These are phyloP conservation scores for Piromyces finnis DNA, from an alignment of 192 early-diverging fungal species.

Conservation along the genomic window DNA sequence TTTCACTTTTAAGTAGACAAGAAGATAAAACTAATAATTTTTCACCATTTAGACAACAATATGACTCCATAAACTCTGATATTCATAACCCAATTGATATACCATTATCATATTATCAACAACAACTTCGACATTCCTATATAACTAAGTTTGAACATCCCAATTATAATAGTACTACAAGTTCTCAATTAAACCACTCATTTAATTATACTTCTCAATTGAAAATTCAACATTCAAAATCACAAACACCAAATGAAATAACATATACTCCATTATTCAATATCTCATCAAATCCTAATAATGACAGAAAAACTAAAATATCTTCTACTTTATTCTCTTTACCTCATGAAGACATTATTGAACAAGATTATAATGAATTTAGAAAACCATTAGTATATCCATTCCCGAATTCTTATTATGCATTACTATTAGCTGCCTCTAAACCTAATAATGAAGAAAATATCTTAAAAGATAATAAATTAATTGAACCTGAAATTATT, in stretches of 20 bases:
- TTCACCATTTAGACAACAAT: too few species aligned
- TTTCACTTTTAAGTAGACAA: not conserved
- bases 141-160: not conserved
- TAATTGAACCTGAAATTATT: not conserved
- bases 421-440: slow-evolving; percentile 25
- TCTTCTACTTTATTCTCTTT: not conserved
- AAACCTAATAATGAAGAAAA: slow-evolving; percentile 18
- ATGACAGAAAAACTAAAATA: too few species aligned
- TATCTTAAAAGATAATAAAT: slow-evolving; percentile 7
- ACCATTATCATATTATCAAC: not conserved
- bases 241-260: too few species aligned
- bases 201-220: too few species aligned
- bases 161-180: not conserved
- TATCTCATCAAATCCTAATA: too few species aligned
- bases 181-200: too few species aligned
- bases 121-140: not conserved
- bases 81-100: not conserved
- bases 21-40: too few species aligned
- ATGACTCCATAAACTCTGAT: too few species aligned
- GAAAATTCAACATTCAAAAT: too few species aligned
- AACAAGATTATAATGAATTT: not conserved
- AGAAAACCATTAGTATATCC: not conserved
- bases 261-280: too few species aligned
- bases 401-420: slow-evolving; percentile 10
- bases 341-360: not conserved